A percentile compares a stretch with the other conserved stretches of the same genome.
These are phyloP conservation scores for Camelina sativa DNA, from an alignment of 345 rosid species.

Conservation along the genomic window DNA sequence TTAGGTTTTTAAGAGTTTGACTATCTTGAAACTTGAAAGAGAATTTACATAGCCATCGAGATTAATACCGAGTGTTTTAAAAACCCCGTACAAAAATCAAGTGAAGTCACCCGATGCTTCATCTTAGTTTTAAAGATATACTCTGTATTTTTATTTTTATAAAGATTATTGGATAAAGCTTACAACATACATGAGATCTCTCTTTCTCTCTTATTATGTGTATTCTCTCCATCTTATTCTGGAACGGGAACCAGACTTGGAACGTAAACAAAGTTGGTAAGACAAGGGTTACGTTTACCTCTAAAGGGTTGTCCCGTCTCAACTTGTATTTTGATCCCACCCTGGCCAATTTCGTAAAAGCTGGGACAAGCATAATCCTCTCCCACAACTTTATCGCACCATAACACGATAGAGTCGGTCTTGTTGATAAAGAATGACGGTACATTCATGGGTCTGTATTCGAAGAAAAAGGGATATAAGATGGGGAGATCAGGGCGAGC, in stretches of 20 bases:
- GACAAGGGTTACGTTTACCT: not conserved
- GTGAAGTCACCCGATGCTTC: too few relatives aligned
- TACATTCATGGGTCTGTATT: too few relatives aligned
- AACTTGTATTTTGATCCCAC: conserved; percentile 27
- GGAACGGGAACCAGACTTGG: conserved; percentile 17
- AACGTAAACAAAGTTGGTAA: not conserved
- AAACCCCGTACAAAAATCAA: too few relatives aligned
- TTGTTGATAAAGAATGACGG: conserved; percentile 5
- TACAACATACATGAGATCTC: too few relatives aligned
- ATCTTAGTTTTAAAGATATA: too few relatives aligned
- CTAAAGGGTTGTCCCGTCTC: not conserved
- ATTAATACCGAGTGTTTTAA: too few relatives aligned
- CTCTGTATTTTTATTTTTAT: too few relatives aligned
- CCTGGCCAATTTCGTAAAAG: conserved; percentile 17
- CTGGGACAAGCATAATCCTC: not conserved
- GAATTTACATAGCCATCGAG: too few relatives aligned
- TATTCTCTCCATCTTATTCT: not conserved
- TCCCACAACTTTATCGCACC: not conserved
- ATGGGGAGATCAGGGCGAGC: not conserved
- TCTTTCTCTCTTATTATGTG: too few relatives aligned
- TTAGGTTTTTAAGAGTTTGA: too few relatives aligned
- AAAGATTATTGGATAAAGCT: too few relatives aligned
- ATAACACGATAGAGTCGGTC: conserved; percentile 7
- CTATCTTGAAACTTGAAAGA: too few relatives aligned
- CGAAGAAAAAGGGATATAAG: not conserved